Conservation (phyloP, 2,329 filamentous ascomycete species). For the Alternaria gaisen region DNA sequence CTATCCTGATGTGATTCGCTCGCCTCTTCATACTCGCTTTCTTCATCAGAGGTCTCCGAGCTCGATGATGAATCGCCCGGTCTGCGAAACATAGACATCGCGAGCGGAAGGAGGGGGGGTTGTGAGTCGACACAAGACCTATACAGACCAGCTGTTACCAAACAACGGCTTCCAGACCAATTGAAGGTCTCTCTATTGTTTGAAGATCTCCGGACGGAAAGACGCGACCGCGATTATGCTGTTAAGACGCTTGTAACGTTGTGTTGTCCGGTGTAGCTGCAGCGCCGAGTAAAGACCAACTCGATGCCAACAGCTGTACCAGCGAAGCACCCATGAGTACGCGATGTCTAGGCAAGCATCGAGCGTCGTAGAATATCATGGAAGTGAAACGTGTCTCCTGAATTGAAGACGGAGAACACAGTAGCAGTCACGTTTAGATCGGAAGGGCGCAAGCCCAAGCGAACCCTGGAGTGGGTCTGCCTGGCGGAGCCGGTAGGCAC, state of each 20-base stretch:
- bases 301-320: slow-evolving; percentile 31
- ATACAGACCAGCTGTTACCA: neutral
- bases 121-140: slow-evolving; percentile 2
- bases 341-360: slow-evolving; percentile 25
- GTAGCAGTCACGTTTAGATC: slow-evolving; percentile 23
- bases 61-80: slow-evolving; percentile 47
- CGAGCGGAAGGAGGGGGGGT: neutral
- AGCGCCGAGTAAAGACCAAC: slow-evolving; percentile 31
- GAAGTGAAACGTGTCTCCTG: slow-evolving; percentile 45
- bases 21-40: slow-evolving; percentile 32
- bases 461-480: slow-evolving; percentile 16
- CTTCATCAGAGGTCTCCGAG: slow-evolving; percentile 33
- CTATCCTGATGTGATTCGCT: slow-evolving; percentile 24
- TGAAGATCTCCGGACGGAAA: slow-evolving; percentile 5
- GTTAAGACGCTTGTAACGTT: slow-evolving; percentile 20
- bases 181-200: slow-evolving; percentile 3
- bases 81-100: slow-evolving; percentile 48
- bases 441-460: slow-evolving; percentile 39
- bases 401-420: slow-evolving; percentile 26
- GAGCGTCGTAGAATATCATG: slow-evolving; percentile 43
- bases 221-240: slow-evolving; percentile 3
- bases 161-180: slow-evolving; percentile 2
- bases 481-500: slow-evolving; percentile 15
- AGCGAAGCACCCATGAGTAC: slow-evolving; percentile 38
- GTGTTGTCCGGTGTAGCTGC: slow-evolving; percentile 24